Percentiles rank a stretch among this genome's conserved stretches.
Conservation (phyloP, 768 basidiomycete species). For the Gautieria morchelliformis region DNA sequence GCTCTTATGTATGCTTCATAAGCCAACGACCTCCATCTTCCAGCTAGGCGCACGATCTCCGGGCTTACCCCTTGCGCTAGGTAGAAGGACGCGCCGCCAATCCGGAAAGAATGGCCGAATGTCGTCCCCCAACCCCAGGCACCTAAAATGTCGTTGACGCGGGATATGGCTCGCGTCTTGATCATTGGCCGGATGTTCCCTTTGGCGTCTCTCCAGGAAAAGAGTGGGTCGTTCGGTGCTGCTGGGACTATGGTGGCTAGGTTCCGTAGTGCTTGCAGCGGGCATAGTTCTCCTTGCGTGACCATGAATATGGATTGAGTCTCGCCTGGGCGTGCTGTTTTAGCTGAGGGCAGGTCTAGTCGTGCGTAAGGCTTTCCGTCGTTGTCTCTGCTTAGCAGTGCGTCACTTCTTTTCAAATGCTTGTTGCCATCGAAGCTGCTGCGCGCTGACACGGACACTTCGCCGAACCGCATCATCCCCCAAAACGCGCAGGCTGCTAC, state of each 20-base stretch:
- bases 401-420: slow-evolving; percentile 20
- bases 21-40: no score
- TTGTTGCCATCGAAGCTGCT: slow-evolving; percentile 13
- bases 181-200: slow-evolving; percentile 23
- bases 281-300: no score
- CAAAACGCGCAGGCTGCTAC: no score
- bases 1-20: no score
- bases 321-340: slow-evolving; percentile 26
- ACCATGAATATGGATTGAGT: slow-evolving; percentile 22
- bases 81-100: no score
- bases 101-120: no score
- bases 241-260: slow-evolving; percentile 20
- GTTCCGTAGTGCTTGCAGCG: no score
- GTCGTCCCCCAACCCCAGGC: slow-evolving; percentile 19
- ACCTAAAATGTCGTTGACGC: slow-evolving; percentile 22
- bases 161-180: slow-evolving; percentile 13
- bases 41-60: slow-evolving; percentile 25
- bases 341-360: no score
- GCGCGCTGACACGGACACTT: slow-evolving; percentile 22
- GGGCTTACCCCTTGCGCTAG: no score
- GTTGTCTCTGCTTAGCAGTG: slow-evolving; percentile 15
- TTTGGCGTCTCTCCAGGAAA: no score
- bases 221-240: slow-evolving; percentile 24
- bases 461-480: slow-evolving; percentile 30
- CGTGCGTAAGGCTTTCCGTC: slow-evolving; percentile 18